Percentiles rank a stretch among this genome's conserved stretches.
phyloP scores from a whole-genome alignment of 805 yeast genomes.

The Schizosaccharomyces pombe region ASM294v3 CU329670.1:2124001-2124500 shows the following conservation, averaged over 20 bases:
- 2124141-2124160: slow-evolving; percentile 43
- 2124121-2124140: slow-evolving; percentile 24
- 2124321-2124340: not conserved
- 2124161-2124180: slow-evolving; percentile 51
- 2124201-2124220: slow-evolving; percentile 22
- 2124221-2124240: slow-evolving; percentile 45
- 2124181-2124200: slow-evolving; percentile 9
- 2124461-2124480: no score
- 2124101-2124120: slow-evolving; percentile 25
- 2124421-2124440: not conserved
- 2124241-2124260: slow-evolving; percentile 39
- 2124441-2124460: not conserved
- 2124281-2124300: slow-evolving; percentile 1
- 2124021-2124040: slow-evolving; percentile 21
- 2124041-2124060: slow-evolving; percentile 8
- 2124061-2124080: slow-evolving; percentile 20
- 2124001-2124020: slow-evolving; percentile 61
- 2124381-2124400: not conserved
- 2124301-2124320: not conserved
- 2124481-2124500: no score
- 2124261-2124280: slow-evolving; percentile 6
- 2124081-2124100: slow-evolving; percentile 14
- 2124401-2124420: not conserved
- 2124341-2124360: not conserved
- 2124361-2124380: not conserved